Conservation (phyloP, 129 eudicot species). For the Glebionis coronaria region DNA sequence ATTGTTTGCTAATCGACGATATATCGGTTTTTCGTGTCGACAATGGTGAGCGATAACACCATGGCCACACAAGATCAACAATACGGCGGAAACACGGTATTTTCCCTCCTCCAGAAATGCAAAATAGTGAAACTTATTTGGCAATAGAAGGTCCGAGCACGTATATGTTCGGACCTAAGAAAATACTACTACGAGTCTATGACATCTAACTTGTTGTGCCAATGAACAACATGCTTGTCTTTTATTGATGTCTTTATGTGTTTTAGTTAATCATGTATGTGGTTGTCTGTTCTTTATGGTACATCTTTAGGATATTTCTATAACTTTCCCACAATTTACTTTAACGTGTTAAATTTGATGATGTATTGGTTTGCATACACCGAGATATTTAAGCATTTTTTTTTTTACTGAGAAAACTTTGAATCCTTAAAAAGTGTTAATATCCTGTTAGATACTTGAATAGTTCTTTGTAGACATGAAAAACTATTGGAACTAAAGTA, state of each 20-base stretch:
- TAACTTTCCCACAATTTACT: not conserved
- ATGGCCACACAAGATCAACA: slow-evolving; percentile 27
- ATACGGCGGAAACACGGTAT: slow-evolving; percentile 27
- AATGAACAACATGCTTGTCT: not conserved
- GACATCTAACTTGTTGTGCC: slow-evolving; percentile 1
- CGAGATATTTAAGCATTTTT: not conserved
- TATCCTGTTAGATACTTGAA: too few species aligned
- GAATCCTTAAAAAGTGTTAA: too few species aligned
- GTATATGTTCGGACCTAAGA: too few species aligned
- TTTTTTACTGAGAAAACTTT: not conserved
- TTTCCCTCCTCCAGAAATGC: not conserved
- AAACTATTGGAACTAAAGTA: not conserved
- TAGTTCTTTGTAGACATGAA: too few species aligned
- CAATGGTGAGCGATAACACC: slow-evolving; percentile 22
- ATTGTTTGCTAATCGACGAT: not conserved
- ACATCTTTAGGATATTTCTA: not conserved
- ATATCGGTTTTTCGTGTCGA: not conserved
- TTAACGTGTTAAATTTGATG: not conserved
- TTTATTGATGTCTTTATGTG: not conserved
- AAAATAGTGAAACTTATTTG: not conserved
- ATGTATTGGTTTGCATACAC: not conserved
- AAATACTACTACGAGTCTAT: not conserved
- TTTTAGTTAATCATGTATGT: too few species aligned
- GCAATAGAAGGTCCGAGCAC: too few species aligned
- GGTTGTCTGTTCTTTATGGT: not conserved